Conservation (phyloP, 495 filamentous ascomycete genomes). For the Parathielavia appendiculata region DNA sequence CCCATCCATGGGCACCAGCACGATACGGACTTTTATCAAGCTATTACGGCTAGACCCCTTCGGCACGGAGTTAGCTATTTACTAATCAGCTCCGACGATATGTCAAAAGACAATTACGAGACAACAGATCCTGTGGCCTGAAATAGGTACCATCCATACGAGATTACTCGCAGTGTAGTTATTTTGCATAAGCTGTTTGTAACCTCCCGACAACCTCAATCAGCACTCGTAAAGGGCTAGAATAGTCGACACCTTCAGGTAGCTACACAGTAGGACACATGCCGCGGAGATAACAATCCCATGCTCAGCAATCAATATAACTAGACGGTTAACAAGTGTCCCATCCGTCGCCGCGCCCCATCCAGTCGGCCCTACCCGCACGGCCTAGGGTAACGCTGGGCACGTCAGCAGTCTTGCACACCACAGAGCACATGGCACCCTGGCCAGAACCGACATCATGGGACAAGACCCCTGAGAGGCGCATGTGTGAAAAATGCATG, state of each 20-base stretch:
- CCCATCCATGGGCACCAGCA: too few relatives aligned
- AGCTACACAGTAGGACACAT: background rate
- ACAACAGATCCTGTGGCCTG: too few relatives aligned
- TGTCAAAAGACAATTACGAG: too few relatives aligned
- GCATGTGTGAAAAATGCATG: background rate
- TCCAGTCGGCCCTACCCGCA: background rate
- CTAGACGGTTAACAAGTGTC: background rate
- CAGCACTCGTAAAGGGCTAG: background rate
- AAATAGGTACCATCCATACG: too few relatives aligned
- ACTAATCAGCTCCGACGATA: too few relatives aligned
- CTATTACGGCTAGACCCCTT: too few relatives aligned
- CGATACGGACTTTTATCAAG: too few relatives aligned
- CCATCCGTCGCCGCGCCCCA: background rate
- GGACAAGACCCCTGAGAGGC: background rate
- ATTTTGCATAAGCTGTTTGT: background rate
- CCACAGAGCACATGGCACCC: slow-evolving; percentile 1
- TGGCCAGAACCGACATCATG: background rate
- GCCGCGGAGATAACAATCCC: background rate
- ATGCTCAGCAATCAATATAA: background rate
- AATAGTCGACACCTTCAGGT: background rate
- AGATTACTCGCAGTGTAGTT: too few relatives aligned
- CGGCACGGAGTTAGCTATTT: too few relatives aligned
- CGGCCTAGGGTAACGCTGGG: background rate
- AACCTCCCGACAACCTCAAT: background rate
- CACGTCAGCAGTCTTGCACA: background rate